Base-by-base conservation (phyloP, 2,329 filamentous ascomycete species). In the Diaporthe batatas region DNA sequence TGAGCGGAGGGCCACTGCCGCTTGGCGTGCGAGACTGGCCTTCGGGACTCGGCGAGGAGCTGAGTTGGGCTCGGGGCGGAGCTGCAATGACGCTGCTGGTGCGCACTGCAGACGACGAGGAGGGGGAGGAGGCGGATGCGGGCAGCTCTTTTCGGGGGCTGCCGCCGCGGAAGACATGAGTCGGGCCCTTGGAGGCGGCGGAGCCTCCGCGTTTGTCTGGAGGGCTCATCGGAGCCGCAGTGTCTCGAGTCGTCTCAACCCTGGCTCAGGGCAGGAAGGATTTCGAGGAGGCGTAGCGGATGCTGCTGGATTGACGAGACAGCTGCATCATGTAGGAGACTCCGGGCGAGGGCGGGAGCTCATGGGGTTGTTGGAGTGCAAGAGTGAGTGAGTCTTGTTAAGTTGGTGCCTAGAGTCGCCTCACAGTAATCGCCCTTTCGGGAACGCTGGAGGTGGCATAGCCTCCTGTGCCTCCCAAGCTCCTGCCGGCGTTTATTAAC, bases 181-280 rank as follows among this genome's bases (percentile, higher is more conserved):
- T 58, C 39, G 49, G 42, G 3, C 68, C 73, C 14, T 64, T 64
- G 29, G 70, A 47, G 64, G 47, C 47, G 53, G 36, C 74, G 12
- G 44, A 23, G 4, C 72, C 69, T 11, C 72, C 72, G n/a, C 73
- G 73, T 29, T 72, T 75, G 73, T 75, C 72, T 18, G 73, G 49
- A 29, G 72, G 55, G 39, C 72, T 75, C 72, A 73, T 75, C 25
- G 51, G 12, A 32, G 32, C 21, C 10, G 16, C n/a, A 10, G 21
- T 12, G n/a, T 44, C 34, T 67, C 49, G 51, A 53, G 62, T 49
- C 32, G 44, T 67, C 44, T 18, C 44, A 34, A 21, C 55, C 34
- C 42, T 34, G 34, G 23, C 44, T 70, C 68, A 70, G 68, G 68
- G 68, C 36, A 39, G 32, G 55, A n/a, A 44, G 55, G 47, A 42